Conservation (phyloP, 176 grass and related monocot genomes). For the Elymus sibiricus region DNA sequence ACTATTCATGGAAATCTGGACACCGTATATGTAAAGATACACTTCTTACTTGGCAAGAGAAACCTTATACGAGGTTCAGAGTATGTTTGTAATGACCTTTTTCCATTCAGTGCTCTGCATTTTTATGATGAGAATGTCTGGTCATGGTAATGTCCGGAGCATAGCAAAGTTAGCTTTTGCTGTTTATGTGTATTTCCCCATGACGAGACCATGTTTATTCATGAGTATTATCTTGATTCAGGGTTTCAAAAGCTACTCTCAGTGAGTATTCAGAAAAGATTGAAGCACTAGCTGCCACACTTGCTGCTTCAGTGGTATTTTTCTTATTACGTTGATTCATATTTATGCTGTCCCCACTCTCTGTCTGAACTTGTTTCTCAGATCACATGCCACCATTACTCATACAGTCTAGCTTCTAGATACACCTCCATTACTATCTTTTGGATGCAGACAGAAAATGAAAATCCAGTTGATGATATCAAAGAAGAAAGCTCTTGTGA, state of each 20-base stretch:
- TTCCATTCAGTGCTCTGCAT: neutral
- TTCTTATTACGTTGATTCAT: neutral
- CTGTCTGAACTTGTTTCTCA: neutral
- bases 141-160: neutral
- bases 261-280: slow-evolving; percentile 66
- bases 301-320: slow-evolving; percentile 10
- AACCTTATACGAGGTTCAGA: neutral
- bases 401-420: neutral
- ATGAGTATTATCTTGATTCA: slow-evolving; percentile 17
- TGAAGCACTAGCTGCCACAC: slow-evolving; percentile 54
- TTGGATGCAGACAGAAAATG: slow-evolving; percentile 34
- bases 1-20: neutral
- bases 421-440: neutral
- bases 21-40: neutral
- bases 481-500: slow-evolving; percentile 25
- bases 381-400: neutral
- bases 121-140: neutral
- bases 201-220: neutral
- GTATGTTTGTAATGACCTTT: neutral
- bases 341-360: neutral
- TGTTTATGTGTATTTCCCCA: neutral
- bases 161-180: neutral
- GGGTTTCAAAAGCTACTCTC: slow-evolving; percentile 58
- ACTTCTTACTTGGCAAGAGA: neutral
- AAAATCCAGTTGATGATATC: slow-evolving; percentile 13